phyloP scores from a whole-genome alignment of 768 basidiomycete species.

The Mycena metata region DNA sequence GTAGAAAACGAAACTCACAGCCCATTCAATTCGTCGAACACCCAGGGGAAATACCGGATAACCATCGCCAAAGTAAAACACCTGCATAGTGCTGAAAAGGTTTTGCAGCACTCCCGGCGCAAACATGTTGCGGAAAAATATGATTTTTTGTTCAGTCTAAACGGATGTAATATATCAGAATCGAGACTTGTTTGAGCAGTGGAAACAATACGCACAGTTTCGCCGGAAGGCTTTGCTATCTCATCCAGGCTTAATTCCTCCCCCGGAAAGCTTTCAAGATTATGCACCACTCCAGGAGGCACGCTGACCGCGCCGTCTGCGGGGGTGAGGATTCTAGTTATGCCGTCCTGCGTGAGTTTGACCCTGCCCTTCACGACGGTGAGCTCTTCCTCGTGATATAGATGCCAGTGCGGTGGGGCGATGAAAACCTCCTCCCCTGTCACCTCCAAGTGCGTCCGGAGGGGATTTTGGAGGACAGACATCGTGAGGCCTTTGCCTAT shows the following conservation, averaged over 20 bases:
- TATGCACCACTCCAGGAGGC: slow-evolving; percentile 13
- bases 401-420: slow-evolving; percentile 15
- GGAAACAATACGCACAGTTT: neutral
- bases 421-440: slow-evolving; percentile 5
- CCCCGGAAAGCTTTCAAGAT: slow-evolving; percentile 10
- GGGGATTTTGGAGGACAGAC: slow-evolving; percentile 16
- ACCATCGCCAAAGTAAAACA: slow-evolving; percentile 20
- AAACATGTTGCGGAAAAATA: slow-evolving; percentile 20
- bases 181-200: too few species aligned
- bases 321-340: neutral
- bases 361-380: slow-evolving; percentile 12
- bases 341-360: slow-evolving; percentile 10
- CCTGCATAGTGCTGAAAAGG: neutral
- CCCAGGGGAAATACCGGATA: slow-evolving; percentile 13
- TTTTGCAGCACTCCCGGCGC: neutral
- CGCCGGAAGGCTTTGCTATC: neutral
- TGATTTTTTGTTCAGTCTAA: slow-evolving; percentile 20
- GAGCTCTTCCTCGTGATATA: neutral
- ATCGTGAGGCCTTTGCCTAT: slow-evolving; percentile 13
- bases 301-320: neutral
- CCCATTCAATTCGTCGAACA: slow-evolving; percentile 12
- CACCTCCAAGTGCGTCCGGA: neutral
- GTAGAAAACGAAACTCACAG: neutral
- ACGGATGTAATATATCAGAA: neutral
- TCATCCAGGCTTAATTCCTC: slow-evolving; percentile 21